Evolutionary conservation across 805 yeast genomes (phyloP), one percentile per base, ranked within the genome.

Genomic region (Monosporozyma solicola): DNA sequence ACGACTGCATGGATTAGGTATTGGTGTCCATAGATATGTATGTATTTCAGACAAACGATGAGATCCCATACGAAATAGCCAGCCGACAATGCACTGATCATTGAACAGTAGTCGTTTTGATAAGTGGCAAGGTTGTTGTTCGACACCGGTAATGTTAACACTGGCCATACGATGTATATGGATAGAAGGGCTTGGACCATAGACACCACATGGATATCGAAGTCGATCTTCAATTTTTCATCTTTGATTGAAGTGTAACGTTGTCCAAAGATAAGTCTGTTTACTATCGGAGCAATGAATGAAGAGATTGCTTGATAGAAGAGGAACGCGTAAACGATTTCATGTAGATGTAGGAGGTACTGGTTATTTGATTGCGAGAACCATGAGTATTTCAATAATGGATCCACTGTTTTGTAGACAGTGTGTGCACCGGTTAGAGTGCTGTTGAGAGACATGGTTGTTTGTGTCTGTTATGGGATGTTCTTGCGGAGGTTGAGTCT

Each of bases 51-150:
- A 65, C 97, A 91, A 52, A 90, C 83, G 54, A 72, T 69, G 39
- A 85, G 56, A 69, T 94, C 99, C 99, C 99, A 94, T 24, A 88
- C 59, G 66, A 94, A 94, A 72, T 94, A 94, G 2, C 98, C 99
- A 9, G 76, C 65, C 9, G 95, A 83, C 53, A 84, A 63, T 1
- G 97, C 76, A 13, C 84, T 72, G 5, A 86, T 86, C 61, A 91
- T 75, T 0, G 88, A 89, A 0, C 83, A 83, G 63, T 80, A 86
- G n/a, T 87, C 87, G 51, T 84, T 81, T 64, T 80, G 77, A 47
- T 89, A 91, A n/a, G 79, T 72, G 25, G 87, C 70, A 5, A 85
- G 77, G 62, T 83, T 80, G 11, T 63, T 60, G 9, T 15, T 49
- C 4, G 61, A 57, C 54, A 80, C 74, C 49, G 73, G 65, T 9